phyloP scores from a whole-genome alignment of 2,329 filamentous ascomycete genomes.

The Sordariomycetes sp. region DNA sequence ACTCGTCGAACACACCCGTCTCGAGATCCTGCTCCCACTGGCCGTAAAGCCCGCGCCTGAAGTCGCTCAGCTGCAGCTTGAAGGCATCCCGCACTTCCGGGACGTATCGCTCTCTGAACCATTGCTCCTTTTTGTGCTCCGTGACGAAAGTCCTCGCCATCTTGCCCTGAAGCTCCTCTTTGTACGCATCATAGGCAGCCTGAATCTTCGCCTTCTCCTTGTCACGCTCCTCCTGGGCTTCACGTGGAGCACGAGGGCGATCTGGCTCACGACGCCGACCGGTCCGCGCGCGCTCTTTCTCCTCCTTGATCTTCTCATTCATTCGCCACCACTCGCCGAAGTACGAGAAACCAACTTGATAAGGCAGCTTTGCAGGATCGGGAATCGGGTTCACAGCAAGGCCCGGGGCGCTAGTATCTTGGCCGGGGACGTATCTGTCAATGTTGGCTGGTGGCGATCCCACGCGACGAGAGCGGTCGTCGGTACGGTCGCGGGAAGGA shows the following conservation, averaged over 20 bases:
- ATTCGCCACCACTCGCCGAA: slow-evolving; percentile 81
- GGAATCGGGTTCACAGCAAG: slow-evolving; percentile 52
- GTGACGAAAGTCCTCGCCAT: slow-evolving; percentile 87
- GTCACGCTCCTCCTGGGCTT: slow-evolving; percentile 63
- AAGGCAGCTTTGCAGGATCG: slow-evolving; percentile 63
- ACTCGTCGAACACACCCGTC: slow-evolving; percentile 81
- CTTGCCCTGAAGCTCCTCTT: slow-evolving; percentile 58
- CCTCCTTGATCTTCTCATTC: slow-evolving; percentile 74
- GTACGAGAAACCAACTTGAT: slow-evolving; percentile 77
- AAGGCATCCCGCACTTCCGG: slow-evolving; percentile 70
- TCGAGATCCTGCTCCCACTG: slow-evolving; percentile 88
- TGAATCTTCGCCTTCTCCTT: slow-evolving; percentile 74
- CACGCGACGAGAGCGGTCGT: slow-evolving; percentile 49
- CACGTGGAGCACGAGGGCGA: slow-evolving; percentile 50
- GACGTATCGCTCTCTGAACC: slow-evolving; percentile 94
- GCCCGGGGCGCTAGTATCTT: slow-evolving; percentile 39
- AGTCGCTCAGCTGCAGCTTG: slow-evolving; percentile 65
- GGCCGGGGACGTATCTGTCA: slow-evolving; percentile 74
- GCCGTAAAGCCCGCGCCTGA: slow-evolving; percentile 65
- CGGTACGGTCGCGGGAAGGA: slow-evolving; percentile 33
- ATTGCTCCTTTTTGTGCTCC: slow-evolving; percentile 90
- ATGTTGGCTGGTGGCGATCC: slow-evolving; percentile 59
- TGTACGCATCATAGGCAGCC: slow-evolving; percentile 54
- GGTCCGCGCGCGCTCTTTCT: slow-evolving; percentile 60
- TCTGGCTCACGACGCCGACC: slow-evolving; percentile 59